These are phyloP conservation scores for Backusella tarrabulga DNA, from an alignment of 192 early-diverging fungal genomes.

Conservation along the genomic window DNA sequence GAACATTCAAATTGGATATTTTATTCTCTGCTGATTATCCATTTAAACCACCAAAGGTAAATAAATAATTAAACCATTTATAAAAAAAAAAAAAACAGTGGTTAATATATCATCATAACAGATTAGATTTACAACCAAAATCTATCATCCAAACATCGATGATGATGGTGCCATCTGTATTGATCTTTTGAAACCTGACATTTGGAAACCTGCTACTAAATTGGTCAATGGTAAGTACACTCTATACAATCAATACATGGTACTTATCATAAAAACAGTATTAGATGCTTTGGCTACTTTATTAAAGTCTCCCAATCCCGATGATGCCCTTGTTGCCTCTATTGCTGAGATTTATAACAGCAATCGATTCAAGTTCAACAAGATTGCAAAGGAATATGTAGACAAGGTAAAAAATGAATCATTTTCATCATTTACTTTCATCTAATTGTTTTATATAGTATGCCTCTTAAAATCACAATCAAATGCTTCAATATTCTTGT, in stretches of 20 bases:
- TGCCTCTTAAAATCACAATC: neutral
- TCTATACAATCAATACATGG: too few relatives aligned
- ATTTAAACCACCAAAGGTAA: conserved; percentile 77
- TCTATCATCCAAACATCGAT: conserved; percentile 76
- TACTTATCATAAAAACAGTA: conserved; percentile 37
- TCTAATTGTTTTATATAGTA: neutral
- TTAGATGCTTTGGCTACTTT: conserved; percentile 61
- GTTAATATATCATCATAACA: conserved; percentile 17
- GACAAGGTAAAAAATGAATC: conserved; percentile 51
- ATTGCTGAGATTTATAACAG: conserved; percentile 74
- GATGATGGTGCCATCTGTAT: conserved; percentile 82
- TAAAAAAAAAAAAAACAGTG: too few relatives aligned
- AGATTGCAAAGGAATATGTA: conserved; percentile 71
- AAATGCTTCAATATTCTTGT: neutral
- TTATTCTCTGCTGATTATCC: conserved; percentile 75
- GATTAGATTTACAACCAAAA: conserved; percentile 74
- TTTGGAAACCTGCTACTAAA: conserved; percentile 84
- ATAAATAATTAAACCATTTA: neutral
- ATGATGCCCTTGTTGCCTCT: conserved; percentile 73
- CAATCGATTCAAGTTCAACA: conserved; percentile 60
- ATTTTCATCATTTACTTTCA: neutral
- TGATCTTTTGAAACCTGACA: conserved; percentile 71
- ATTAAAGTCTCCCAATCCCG: conserved; percentile 76
- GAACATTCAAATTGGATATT: conserved; percentile 68
- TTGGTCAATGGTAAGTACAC: conserved; percentile 52